Percentiles rank a stretch among this genome's conserved stretches.
These are phyloP conservation scores for Rhizopogon salebrosus DNA, from an alignment of 768 basidiomycete genomes.

Conservation along the genomic window DNA sequence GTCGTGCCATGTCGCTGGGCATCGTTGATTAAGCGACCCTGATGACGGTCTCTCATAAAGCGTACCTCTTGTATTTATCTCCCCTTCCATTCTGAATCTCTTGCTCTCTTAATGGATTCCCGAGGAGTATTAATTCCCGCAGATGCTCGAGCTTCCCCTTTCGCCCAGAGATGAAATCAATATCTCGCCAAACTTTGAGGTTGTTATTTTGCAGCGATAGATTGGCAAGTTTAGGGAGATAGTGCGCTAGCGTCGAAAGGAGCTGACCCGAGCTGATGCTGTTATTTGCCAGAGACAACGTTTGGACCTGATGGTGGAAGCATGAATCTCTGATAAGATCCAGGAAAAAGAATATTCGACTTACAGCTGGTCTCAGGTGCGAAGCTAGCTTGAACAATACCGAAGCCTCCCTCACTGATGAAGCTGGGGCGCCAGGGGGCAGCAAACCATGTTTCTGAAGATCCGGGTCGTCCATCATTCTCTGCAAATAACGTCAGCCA, in stretches of 20 bases:
- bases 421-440: conserved; percentile 65
- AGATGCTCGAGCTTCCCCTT: conserved; percentile 56
- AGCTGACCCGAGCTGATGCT: conserved; percentile 57
- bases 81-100: conserved; percentile 52
- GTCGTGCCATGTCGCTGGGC: conserved; percentile 69
- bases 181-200: conserved; percentile 62
- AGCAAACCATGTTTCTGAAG: conserved; percentile 66
- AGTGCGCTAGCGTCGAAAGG: conserved; percentile 59
- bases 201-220: conserved; percentile 78
- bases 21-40: conserved; percentile 3
- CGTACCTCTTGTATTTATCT: conserved; percentile 67
- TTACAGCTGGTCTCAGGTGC: conserved; percentile 69
- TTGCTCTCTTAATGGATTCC: conserved; percentile 67
- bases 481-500: conserved; percentile 36
- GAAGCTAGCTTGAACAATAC: conserved; percentile 88
- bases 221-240: conserved; percentile 75
- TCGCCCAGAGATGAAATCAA: conserved; percentile 57
- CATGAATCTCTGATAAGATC: neutral
- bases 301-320: conserved; percentile 48
- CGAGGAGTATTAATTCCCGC: conserved; percentile 68
- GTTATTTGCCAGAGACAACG: conserved; percentile 81
- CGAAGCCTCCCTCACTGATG: conserved; percentile 59
- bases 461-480: conserved; percentile 72
- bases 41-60: conserved; percentile 1
- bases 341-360: conserved; percentile 7